Evolutionary conservation across 2,329 filamentous ascomycete species (phyloP).

Genomic region (Fusarium mexicanum): DNA sequence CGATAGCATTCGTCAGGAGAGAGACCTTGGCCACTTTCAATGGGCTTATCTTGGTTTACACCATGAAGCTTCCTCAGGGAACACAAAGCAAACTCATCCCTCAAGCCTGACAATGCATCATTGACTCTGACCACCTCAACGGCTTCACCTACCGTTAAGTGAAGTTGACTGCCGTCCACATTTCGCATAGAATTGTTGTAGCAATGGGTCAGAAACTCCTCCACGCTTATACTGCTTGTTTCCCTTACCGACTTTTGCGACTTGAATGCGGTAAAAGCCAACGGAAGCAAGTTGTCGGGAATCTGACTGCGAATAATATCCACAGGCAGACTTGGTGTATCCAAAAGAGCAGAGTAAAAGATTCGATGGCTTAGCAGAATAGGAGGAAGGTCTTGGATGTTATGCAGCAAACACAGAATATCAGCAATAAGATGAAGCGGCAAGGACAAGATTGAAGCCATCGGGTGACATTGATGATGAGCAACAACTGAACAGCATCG

Average conservation of each 20-base stretch:
- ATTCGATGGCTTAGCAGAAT: slow-evolving; percentile 34
- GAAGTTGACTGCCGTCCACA: slow-evolving; percentile 3
- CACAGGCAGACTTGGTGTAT: slow-evolving; percentile 30
- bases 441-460: slow-evolving; percentile 35
- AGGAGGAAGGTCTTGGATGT: slow-evolving; percentile 27
- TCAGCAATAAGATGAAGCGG: slow-evolving; percentile 37
- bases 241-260: slow-evolving; percentile 23
- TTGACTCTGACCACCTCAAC: slow-evolving; percentile 26
- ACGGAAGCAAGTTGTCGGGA: slow-evolving; percentile 13
- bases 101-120: slow-evolving; percentile 11
- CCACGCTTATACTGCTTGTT: not conserved
- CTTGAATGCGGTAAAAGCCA: slow-evolving; percentile 29
- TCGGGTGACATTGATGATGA: not conserved
- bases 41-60: slow-evolving; percentile 2
- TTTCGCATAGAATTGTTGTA: slow-evolving; percentile 21
- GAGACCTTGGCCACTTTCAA: not conserved
- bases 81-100: slow-evolving; percentile 12
- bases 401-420: slow-evolving; percentile 30
- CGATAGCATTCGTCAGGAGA: slow-evolving; percentile 26
- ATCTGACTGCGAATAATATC: slow-evolving; percentile 35
- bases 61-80: slow-evolving; percentile 30
- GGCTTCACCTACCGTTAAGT: slow-evolving; percentile 25
- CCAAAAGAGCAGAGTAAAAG: slow-evolving; percentile 35
- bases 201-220: slow-evolving; percentile 22
- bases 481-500: not conserved